Percentiles rank a stretch among this genome's conserved stretches.
phyloP scores from a whole-genome alignment of 208 protist species.

The Acanthamoeba triangularis region DNA sequence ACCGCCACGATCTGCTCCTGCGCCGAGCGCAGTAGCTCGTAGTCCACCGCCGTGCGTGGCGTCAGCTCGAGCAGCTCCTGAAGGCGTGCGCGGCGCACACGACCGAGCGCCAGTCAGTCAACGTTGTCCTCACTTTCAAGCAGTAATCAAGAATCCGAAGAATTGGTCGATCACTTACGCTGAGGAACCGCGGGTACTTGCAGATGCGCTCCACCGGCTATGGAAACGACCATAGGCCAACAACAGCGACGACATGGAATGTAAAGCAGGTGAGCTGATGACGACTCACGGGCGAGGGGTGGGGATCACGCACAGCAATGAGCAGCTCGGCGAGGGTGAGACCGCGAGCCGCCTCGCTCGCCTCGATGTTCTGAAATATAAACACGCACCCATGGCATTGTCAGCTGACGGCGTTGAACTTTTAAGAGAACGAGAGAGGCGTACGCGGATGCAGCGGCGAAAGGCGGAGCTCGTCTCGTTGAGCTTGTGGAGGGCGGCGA shows the following conservation, averaged over 20 bases:
- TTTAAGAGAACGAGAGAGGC: neutral
- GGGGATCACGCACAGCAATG: neutral
- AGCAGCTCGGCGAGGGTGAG: neutral
- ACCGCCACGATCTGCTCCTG: neutral
- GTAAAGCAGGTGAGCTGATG: neutral
- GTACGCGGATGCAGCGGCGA: neutral
- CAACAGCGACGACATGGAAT: too few species aligned
- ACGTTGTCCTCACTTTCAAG: too few species aligned
- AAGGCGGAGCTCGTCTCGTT: slow-evolving; percentile 6
- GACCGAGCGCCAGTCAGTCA: too few species aligned
- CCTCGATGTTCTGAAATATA: neutral
- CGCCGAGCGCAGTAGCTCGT: neutral
- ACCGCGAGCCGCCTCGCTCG: neutral
- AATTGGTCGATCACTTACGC: neutral
- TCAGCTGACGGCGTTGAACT: too few species aligned
- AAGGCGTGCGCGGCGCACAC: neutral
- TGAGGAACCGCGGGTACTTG: neutral
- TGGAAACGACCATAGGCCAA: neutral
- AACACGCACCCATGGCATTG: neutral
- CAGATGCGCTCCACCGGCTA: neutral
- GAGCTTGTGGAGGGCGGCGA: neutral
- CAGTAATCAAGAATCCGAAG: too few species aligned
- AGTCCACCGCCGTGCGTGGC: neutral
- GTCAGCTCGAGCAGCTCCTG: neutral
- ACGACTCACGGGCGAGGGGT: too few species aligned